Conservation (phyloP, 768 basidiomycete species). For the Leccinum obscurum region DNA sequence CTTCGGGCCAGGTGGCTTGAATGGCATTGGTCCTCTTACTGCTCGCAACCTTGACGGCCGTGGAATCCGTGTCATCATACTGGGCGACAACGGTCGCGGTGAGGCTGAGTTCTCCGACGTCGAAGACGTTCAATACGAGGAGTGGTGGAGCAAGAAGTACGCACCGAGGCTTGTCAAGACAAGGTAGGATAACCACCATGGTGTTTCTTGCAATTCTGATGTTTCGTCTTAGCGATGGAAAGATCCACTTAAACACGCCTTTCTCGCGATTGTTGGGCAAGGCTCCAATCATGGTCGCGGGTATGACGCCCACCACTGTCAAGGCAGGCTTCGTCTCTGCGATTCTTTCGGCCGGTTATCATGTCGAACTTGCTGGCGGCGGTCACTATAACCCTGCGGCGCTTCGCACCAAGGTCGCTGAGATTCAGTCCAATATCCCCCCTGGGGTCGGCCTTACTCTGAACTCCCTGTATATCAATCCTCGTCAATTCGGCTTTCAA, state of each 20-base stretch:
- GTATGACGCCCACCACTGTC: conserved; percentile 98
- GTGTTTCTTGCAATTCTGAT: conserved; percentile 2
- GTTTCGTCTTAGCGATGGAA: conserved; percentile 67
- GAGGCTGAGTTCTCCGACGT: conserved; percentile 83
- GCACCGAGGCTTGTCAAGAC: conserved; percentile 86
- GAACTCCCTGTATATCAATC: conserved; percentile 97
- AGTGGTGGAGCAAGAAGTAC: conserved; percentile 91
- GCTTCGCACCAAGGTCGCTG: conserved; percentile 87
- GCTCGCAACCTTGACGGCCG: conserved; percentile 90
- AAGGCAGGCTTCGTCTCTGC: conserved; percentile 94
- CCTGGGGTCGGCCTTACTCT: conserved; percentile 90
- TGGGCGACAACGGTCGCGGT: conserved; percentile 89
- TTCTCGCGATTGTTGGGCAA: conserved; percentile 96
- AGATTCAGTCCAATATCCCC: conserved; percentile 84
- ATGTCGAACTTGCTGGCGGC: conserved; percentile 96
- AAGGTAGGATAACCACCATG: conserved; percentile 46
- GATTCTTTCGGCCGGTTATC: conserved; percentile 89
- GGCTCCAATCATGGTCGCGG: conserved; percentile 98
- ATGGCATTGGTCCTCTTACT: conserved; percentile 91
- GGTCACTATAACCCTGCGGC: conserved; percentile 94
- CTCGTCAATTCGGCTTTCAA: conserved; percentile 96
- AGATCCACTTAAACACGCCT: conserved; percentile 89
- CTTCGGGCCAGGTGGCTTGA: conserved; percentile 93
- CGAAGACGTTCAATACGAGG: conserved; percentile 66
- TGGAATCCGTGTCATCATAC: conserved; percentile 86